Evolutionary conservation across 2,329 filamentous ascomycete species (phyloP).

Genomic region (Arthrinium puccinioides): DNA sequence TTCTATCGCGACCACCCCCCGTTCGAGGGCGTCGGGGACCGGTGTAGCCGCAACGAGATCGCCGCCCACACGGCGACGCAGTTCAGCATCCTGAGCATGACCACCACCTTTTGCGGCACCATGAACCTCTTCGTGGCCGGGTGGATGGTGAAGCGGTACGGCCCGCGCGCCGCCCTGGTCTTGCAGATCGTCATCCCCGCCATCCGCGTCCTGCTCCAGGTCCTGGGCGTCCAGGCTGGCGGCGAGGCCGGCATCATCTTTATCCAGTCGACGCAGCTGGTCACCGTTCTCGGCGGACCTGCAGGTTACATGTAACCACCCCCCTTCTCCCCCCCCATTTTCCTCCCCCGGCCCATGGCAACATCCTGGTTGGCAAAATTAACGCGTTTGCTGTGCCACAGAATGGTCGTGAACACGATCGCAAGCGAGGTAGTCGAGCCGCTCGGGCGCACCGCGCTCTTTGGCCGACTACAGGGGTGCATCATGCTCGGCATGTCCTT

Average conservation of each 20-base stretch:
- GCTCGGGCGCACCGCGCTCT: slow-evolving; percentile 52
- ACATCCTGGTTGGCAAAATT: neutral
- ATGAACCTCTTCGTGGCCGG: slow-evolving; percentile 61
- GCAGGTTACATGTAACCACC: slow-evolving; percentile 50
- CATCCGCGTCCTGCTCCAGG: slow-evolving; percentile 55
- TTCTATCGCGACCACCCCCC: slow-evolving; percentile 56
- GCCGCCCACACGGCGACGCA: slow-evolving; percentile 57
- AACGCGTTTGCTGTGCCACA: neutral
- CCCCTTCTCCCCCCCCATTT: too few relatives aligned
- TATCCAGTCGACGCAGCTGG: slow-evolving; percentile 59
- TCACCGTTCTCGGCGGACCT: slow-evolving; percentile 62
- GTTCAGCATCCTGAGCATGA: slow-evolving; percentile 58
- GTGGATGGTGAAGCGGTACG: slow-evolving; percentile 59
- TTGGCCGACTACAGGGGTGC: slow-evolving; percentile 56
- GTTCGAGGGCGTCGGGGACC: slow-evolving; percentile 37
- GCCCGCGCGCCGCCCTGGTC: slow-evolving; percentile 54
- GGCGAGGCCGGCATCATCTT: slow-evolving; percentile 58
- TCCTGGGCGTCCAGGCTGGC: slow-evolving; percentile 56
- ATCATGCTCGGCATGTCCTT: slow-evolving; percentile 61
- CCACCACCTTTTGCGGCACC: slow-evolving; percentile 58
- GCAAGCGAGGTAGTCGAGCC: slow-evolving; percentile 58
- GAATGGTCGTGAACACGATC: slow-evolving; percentile 59
- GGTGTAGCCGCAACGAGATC: slow-evolving; percentile 55
- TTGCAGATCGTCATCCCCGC: slow-evolving; percentile 59
- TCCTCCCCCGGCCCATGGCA: neutral